phyloP scores from a whole-genome alignment of 257 asterid species.

The Fraxinus excelsior region DNA sequence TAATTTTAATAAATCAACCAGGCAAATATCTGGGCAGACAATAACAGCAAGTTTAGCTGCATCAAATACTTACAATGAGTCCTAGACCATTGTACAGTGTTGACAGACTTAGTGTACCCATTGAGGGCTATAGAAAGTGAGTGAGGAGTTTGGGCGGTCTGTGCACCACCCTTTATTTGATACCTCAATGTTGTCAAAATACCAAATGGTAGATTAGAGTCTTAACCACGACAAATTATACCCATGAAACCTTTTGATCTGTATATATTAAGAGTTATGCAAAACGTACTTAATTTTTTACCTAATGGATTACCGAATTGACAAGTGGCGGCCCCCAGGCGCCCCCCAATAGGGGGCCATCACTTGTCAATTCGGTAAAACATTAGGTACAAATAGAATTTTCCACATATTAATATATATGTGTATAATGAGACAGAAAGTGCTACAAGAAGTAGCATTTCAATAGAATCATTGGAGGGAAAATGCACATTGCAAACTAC shows the following conservation, averaged over 20 bases:
- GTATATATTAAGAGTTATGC: too few relatives aligned
- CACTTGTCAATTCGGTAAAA: too few relatives aligned
- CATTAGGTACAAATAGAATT: too few relatives aligned
- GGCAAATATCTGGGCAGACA: neutral
- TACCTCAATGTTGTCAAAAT: constrained; percentile 53
- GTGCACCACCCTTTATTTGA: constrained; percentile 33
- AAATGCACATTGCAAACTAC: too few relatives aligned
- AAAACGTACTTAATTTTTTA: too few relatives aligned
- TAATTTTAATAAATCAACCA: neutral
- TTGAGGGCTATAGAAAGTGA: constrained; percentile 48
- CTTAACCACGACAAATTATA: neutral
- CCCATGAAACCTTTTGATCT: neutral
- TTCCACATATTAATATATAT: too few relatives aligned
- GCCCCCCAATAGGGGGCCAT: too few relatives aligned
- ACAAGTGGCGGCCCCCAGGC: too few relatives aligned
- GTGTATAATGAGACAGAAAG: neutral
- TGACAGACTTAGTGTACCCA: constrained; percentile 79
- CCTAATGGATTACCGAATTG: too few relatives aligned
- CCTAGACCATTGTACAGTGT: constrained; percentile 80
- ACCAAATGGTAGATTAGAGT: constrained; percentile 51
- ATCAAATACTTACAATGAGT: constrained; percentile 56
- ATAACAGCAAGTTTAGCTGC: constrained; percentile 7
- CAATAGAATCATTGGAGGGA: too few relatives aligned
- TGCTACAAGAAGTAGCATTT: neutral
- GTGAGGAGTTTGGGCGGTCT: constrained; percentile 36